These are phyloP conservation scores for Talaromyces sp. DNA, from an alignment of 2,329 filamentous ascomycete species.

Conservation along the genomic window DNA sequence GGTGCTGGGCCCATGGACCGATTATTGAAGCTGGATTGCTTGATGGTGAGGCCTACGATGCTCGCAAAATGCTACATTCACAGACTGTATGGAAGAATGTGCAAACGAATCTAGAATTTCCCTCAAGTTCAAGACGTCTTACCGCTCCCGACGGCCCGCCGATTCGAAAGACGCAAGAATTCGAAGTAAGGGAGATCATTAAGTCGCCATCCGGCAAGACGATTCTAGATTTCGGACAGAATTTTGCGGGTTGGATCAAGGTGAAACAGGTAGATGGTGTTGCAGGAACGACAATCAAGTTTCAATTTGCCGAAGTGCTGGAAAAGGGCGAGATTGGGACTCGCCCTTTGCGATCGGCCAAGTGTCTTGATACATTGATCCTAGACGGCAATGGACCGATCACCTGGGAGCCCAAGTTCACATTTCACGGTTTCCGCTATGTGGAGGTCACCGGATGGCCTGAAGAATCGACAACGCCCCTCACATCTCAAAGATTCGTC, in stretches of 20 bases:
- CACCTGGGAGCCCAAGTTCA: conserved; percentile 47
- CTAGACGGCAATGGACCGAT: conserved; percentile 24
- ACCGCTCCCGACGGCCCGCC: conserved; percentile 45
- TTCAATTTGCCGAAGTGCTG: conserved; percentile 54
- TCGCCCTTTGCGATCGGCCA: conserved; percentile 43
- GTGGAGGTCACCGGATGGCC: conserved; percentile 49
- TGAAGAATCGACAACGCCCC: background rate
- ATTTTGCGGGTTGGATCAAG: conserved; percentile 52
- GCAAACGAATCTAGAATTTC: background rate
- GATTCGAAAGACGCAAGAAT: conserved; percentile 37
- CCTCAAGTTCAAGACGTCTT: conserved; percentile 23
- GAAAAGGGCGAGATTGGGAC: conserved; percentile 43
- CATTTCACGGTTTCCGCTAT: conserved; percentile 53
- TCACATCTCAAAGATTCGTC: background rate
- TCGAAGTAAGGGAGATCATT: conserved; percentile 29
- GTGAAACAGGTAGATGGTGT: conserved; percentile 29
- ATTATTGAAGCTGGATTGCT: conserved; percentile 24
- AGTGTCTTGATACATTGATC: conserved; percentile 40
- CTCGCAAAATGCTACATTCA: conserved; percentile 29
- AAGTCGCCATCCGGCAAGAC: conserved; percentile 45
- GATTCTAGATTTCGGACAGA: conserved; percentile 58
- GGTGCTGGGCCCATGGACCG: conserved; percentile 26
- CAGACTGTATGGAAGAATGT: background rate
- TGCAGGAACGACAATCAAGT: conserved; percentile 29
- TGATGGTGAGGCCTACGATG: conserved; percentile 54